phyloP scores from a whole-genome alignment of 768 basidiomycete species.

The Mycena leptocephala region DNA sequence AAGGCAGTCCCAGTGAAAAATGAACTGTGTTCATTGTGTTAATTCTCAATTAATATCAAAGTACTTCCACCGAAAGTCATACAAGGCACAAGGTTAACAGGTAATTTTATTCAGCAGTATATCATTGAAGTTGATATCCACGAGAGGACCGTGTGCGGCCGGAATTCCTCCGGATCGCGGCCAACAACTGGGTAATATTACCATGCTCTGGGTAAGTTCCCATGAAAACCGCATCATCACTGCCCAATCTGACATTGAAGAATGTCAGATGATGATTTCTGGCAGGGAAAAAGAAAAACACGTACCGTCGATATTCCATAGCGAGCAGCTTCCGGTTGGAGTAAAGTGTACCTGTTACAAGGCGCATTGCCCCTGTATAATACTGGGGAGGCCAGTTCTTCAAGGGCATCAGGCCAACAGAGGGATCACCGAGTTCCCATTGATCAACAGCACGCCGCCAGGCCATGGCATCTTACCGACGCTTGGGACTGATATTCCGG shows the following conservation, averaged over 20 bases:
- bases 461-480: slow-evolving; percentile 35
- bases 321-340: slow-evolving; percentile 36
- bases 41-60: no score
- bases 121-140: no score
- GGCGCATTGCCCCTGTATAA: slow-evolving; percentile 42
- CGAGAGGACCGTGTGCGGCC: no score
- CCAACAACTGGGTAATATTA: slow-evolving; percentile 4
- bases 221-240: not conserved
- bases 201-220: not conserved
- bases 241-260: not conserved
- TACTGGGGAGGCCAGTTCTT: slow-evolving; percentile 48
- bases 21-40: no score
- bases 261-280: not conserved
- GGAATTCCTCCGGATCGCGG: slow-evolving; percentile 11
- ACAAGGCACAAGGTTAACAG: no score
- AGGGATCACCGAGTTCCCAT: slow-evolving; percentile 45
- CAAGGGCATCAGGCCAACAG: slow-evolving; percentile 37
- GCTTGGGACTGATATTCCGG: slow-evolving; percentile 40
- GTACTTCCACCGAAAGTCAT: no score
- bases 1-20: no score
- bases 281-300: not conserved
- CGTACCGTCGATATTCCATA: slow-evolving; percentile 43
- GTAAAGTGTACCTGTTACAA: slow-evolving; percentile 36
- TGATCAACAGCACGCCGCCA: slow-evolving; percentile 47
- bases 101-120: no score